A percentile compares a stretch with the other conserved stretches of the same genome.
phyloP scores from a whole-genome alignment of 345 rosid genomes.

The Gossypium ekmanianum region DNA sequence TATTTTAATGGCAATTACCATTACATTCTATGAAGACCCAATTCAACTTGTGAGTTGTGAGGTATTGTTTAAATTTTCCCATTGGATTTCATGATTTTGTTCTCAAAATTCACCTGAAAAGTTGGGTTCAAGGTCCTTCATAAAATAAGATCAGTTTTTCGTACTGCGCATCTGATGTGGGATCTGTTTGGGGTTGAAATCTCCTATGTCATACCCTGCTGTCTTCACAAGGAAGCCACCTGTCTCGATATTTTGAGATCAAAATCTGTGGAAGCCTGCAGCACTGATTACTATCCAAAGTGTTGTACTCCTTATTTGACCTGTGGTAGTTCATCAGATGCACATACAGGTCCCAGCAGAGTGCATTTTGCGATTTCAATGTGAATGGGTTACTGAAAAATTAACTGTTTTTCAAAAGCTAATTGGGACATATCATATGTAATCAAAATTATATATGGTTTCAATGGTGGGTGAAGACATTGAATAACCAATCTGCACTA shows the following conservation, averaged over 20 bases:
- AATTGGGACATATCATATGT: background rate
- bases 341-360: background rate
- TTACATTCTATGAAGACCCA: background rate
- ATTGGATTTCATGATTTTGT: slow-evolving; percentile 1
- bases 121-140: background rate
- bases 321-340: background rate
- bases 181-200: background rate
- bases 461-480: background rate
- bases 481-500: background rate
- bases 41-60: slow-evolving; percentile 2
- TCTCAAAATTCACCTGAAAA: background rate
- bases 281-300: background rate
- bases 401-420: background rate
- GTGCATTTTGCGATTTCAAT: slow-evolving; percentile 7
- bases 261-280: background rate
- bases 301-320: background rate
- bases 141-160: background rate
- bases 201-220: background rate
- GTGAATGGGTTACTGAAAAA: background rate
- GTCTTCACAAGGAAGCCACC: background rate
- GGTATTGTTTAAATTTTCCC: background rate
- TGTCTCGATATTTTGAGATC: background rate
- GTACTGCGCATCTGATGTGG: background rate
- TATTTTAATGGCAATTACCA: background rate
- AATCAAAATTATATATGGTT: background rate